phyloP scores from a whole-genome alignment of 2,329 filamentous ascomycete species.

The Microdochium trichocladiopsis region DNA sequence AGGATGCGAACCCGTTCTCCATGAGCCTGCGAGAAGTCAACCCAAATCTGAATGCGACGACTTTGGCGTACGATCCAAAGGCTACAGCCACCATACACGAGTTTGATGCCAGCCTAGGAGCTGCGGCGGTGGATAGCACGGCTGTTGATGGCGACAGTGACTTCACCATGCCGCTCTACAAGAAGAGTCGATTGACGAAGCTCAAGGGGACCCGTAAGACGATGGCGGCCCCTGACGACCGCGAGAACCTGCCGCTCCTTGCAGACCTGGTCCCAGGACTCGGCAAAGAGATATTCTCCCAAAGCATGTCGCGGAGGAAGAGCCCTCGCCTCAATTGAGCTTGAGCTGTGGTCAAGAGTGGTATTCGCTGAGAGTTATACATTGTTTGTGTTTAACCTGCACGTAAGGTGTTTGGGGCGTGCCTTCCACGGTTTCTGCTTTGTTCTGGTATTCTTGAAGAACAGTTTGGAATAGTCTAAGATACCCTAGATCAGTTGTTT shows the following conservation, averaged over 20 bases:
- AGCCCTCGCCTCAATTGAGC: conserved; percentile 38
- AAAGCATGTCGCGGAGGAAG: conserved; percentile 43
- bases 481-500: too few relatives aligned
- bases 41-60: conserved; percentile 38
- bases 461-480: too few relatives aligned
- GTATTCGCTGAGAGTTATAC: too few relatives aligned
- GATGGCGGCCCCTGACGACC: conserved; percentile 3
- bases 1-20: conserved; percentile 21
- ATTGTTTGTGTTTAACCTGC: too few relatives aligned
- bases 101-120: conserved; percentile 10
- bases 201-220: conserved; percentile 14
- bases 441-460: too few relatives aligned
- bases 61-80: conserved; percentile 34
- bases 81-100: conserved; percentile 30
- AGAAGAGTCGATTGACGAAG: conserved; percentile 31
- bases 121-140: conserved; percentile 6
- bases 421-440: too few relatives aligned
- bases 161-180: conserved; percentile 36
- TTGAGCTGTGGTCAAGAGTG: background rate
- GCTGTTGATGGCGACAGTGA: conserved; percentile 20
- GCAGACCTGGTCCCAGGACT: conserved; percentile 16
- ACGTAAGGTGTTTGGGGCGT: too few relatives aligned
- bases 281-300: conserved; percentile 29
- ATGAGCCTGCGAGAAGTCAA: conserved; percentile 50
- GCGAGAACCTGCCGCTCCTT: conserved; percentile 41